These are phyloP conservation scores for Tricholoma hemisulphureum DNA, from an alignment of 768 basidiomycete species.

Conservation along the genomic window DNA sequence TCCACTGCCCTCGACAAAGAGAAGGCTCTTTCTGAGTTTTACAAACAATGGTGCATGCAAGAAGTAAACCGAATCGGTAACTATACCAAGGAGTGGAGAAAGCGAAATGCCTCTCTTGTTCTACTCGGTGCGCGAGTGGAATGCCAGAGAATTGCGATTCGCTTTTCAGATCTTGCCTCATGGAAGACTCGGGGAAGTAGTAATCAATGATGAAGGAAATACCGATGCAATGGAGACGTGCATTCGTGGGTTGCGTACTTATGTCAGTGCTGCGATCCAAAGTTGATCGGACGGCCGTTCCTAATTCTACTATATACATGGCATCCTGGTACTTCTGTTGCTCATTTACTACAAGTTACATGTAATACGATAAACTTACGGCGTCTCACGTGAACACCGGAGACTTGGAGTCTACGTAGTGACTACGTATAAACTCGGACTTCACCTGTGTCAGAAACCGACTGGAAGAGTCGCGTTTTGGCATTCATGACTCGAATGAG, in stretches of 20 bases:
- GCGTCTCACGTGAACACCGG: too few relatives aligned
- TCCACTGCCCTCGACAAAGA: slow-evolving; percentile 58
- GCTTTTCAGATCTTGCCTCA: slow-evolving; percentile 26
- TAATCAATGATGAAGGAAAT: background rate
- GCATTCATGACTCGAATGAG: background rate
- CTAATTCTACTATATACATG: too few relatives aligned
- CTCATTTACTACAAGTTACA: too few relatives aligned
- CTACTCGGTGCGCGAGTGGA: slow-evolving; percentile 56
- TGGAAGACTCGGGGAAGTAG: slow-evolving; percentile 23
- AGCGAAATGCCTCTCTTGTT: slow-evolving; percentile 57
- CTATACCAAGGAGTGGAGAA: slow-evolving; percentile 69
- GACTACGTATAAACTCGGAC: too few relatives aligned
- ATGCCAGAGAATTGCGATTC: slow-evolving; percentile 41
- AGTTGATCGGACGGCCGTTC: too few relatives aligned
- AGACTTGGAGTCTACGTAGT: too few relatives aligned
- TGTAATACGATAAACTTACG: too few relatives aligned
- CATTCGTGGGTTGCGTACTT: too few relatives aligned
- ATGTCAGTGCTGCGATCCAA: too few relatives aligned
- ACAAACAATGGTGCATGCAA: slow-evolving; percentile 70
- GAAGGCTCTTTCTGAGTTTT: slow-evolving; percentile 70
- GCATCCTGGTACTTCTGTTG: too few relatives aligned
- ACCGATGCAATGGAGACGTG: too few relatives aligned
- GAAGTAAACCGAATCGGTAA: slow-evolving; percentile 55
- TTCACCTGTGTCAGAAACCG: background rate
- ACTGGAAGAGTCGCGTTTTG: background rate